These are phyloP conservation scores for Quercus aquifolioides DNA, from an alignment of 306 rosid genomes.

Conservation along the genomic window DNA sequence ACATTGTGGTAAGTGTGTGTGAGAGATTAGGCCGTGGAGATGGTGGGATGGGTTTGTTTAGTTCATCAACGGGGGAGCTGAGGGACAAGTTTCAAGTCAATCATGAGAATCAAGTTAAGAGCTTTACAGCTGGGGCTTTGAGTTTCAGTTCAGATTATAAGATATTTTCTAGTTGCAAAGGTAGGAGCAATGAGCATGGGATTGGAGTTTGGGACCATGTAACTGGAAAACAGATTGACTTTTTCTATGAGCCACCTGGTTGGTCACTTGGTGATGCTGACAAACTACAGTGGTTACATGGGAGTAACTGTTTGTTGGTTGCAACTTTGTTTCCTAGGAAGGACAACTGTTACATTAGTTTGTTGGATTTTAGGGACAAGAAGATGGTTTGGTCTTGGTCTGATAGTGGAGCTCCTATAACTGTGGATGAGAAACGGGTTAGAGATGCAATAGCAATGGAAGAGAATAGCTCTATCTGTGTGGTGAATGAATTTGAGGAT, in stretches of 20 bases:
- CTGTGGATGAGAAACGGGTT: constrained; percentile 71
- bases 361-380: constrained; percentile 82
- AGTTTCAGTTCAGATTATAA: constrained; percentile 72
- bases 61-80: constrained; percentile 67
- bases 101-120: constrained; percentile 76
- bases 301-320: constrained; percentile 70
- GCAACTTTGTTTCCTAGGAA: constrained; percentile 90
- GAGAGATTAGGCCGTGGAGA: constrained; percentile 73
- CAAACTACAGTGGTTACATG: constrained; percentile 78
- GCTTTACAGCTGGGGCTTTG: constrained; percentile 92
- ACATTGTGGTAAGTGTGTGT: constrained; percentile 64
- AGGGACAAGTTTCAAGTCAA: constrained; percentile 72
- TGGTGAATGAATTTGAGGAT: constrained; percentile 91
- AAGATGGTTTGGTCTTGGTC: constrained; percentile 96
- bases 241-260: constrained; percentile 75
- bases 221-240: constrained; percentile 77
- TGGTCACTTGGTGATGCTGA: constrained; percentile 99
- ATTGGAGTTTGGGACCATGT: constrained; percentile 95
- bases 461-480: constrained; percentile 70
- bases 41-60: constrained; percentile 86
- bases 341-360: constrained; percentile 84
- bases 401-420: constrained; percentile 58
- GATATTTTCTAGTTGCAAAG: constrained; percentile 82
- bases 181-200: constrained; percentile 89
- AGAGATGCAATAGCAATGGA: constrained; percentile 94